These are phyloP conservation scores for Candida odintsovae DNA, from an alignment of 805 yeast species.

Conservation along the genomic window DNA sequence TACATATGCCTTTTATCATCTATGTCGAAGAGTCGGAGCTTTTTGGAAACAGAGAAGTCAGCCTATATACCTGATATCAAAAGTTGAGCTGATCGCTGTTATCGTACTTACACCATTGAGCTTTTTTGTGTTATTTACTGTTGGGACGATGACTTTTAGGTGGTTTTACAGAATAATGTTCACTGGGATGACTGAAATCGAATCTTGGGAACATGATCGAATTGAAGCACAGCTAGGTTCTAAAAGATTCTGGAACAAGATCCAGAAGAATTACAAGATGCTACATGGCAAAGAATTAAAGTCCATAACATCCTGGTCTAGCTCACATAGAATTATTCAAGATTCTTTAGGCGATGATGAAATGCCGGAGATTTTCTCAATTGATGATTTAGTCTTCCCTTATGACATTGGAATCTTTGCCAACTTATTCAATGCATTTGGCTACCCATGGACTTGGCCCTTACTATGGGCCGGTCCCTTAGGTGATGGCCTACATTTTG, in stretches of 20 bases:
- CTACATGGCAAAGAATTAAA: conserved; percentile 18
- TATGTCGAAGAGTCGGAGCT: conserved; percentile 32
- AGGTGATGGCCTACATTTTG: conserved; percentile 55
- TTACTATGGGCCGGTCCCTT: conserved; percentile 64
- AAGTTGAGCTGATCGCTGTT: conserved; percentile 47
- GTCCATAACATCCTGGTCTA: conserved; percentile 17
- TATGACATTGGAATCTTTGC: conserved; percentile 63
- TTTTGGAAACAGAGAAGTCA: conserved; percentile 44
- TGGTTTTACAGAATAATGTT: conserved; percentile 49
- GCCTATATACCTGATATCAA: conserved; percentile 52
- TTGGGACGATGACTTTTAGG: conserved; percentile 54
- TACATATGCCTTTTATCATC: conserved; percentile 37
- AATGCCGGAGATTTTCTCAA: conserved; percentile 30
- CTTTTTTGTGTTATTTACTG: conserved; percentile 53
- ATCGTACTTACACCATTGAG: conserved; percentile 50
- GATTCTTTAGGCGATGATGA: conserved; percentile 11
- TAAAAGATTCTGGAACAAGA: conserved; percentile 46
- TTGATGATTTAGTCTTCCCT: conserved; percentile 75
- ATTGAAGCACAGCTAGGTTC: conserved; percentile 58
- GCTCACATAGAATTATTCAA: conserved; percentile 8
- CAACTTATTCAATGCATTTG: conserved; percentile 51
- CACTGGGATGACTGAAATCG: conserved; percentile 82
- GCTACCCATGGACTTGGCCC: conserved; percentile 59
- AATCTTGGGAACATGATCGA: conserved; percentile 87
- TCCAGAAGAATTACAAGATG: conserved; percentile 36